phyloP scores from a whole-genome alignment of 2,329 filamentous ascomycete species.

The Chaetomium olivaceum region DNA sequence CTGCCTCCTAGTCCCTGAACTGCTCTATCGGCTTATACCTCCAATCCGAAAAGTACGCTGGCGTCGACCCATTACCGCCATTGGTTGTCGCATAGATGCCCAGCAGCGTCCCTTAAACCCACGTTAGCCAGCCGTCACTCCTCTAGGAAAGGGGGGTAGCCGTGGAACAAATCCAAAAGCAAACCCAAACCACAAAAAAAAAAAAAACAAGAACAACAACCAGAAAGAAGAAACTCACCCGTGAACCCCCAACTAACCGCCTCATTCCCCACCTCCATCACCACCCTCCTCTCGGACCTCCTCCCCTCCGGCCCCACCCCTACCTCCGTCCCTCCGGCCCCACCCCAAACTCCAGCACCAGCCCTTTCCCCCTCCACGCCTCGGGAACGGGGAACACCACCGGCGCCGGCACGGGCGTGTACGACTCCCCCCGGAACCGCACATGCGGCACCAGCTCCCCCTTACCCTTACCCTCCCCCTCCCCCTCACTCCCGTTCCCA shows the following conservation, averaged over 20 bases:
- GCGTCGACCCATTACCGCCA: conserved; percentile 45
- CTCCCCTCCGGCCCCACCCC: conserved; percentile 40
- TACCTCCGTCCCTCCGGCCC: conserved; percentile 39
- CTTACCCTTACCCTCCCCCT: background rate
- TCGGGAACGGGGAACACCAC: conserved; percentile 43
- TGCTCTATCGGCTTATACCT: conserved; percentile 45
- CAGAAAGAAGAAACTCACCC: conserved; percentile 36
- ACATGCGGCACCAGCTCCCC: conserved; percentile 43
- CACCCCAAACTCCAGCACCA: conserved; percentile 46
- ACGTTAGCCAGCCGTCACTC: background rate
- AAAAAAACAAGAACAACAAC: too few relatives aligned
- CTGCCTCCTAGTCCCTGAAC: conserved; percentile 36
- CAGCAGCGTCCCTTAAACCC: conserved; percentile 48
- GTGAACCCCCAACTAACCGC: conserved; percentile 45
- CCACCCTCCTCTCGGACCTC: conserved; percentile 37
- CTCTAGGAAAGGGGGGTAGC: background rate
- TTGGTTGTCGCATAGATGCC: conserved; percentile 57
- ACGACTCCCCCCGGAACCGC: conserved; percentile 48
- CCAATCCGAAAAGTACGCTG: conserved; percentile 52
- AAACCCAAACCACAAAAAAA: background rate
- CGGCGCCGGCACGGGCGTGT: conserved; percentile 42
- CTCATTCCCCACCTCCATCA: conserved; percentile 40
- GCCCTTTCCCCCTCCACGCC: conserved; percentile 36
- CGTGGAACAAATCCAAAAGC: background rate
- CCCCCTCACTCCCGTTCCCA: background rate